These are phyloP conservation scores for Cetraspora pellucida DNA, from an alignment of 192 early-diverging fungal species.

Conservation along the genomic window DNA sequence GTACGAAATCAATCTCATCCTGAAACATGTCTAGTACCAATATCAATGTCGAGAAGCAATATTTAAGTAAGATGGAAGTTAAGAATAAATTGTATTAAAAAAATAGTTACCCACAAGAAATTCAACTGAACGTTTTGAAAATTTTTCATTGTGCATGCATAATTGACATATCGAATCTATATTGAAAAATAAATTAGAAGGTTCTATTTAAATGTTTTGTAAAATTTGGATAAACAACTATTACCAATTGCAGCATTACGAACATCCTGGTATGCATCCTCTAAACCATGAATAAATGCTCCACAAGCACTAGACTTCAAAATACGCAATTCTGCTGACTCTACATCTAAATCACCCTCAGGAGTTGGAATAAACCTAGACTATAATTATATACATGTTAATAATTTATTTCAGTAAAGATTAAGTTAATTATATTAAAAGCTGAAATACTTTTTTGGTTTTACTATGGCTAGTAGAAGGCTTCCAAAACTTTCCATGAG, in stretches of 20 bases:
- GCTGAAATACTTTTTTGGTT: not conserved
- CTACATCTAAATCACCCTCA: slow-evolving; percentile 69
- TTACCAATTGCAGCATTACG: slow-evolving; percentile 83
- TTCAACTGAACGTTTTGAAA: slow-evolving; percentile 75
- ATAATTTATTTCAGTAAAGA: not conserved
- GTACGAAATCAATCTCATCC: slow-evolving; percentile 87
- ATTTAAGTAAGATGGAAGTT: not conserved
- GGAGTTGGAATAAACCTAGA: slow-evolving; percentile 57
- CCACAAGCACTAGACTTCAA: slow-evolving; percentile 86
- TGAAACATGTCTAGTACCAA: slow-evolving; percentile 86
- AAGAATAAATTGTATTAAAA: not conserved
- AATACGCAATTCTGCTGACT: slow-evolving; percentile 66
- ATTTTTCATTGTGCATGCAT: slow-evolving; percentile 66
- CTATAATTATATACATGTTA: not conserved
- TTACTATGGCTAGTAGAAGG: not conserved
- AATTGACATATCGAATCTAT: slow-evolving; percentile 81
- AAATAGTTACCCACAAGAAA: slow-evolving; percentile 71
- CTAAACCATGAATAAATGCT: slow-evolving; percentile 93
- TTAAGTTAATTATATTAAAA: not conserved
- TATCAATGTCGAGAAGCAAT: not conserved
- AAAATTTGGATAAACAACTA: not conserved
- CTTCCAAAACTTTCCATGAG: slow-evolving; percentile 39
- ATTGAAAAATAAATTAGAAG: not conserved
- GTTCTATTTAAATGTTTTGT: not conserved
- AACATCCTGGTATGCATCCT: slow-evolving; percentile 93